Base-by-base conservation (phyloP, 345 rosid species). In the Rhizophora apiculata region DNA sequence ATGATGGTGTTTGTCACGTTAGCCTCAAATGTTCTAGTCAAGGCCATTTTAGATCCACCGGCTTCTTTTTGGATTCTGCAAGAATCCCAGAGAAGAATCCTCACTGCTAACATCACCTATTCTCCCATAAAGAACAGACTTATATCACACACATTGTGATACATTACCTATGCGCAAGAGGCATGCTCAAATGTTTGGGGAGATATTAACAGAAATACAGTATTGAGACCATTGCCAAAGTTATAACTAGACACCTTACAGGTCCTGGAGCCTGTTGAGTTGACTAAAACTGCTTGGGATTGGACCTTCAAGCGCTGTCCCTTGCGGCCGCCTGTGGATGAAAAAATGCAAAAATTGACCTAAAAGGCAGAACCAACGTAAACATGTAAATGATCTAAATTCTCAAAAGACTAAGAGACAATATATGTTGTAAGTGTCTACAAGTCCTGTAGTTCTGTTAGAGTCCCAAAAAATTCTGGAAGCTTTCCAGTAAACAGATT, bases 241-340 rank as follows among this genome's bases (percentile, higher is more conserved):
- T 18, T 16, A 48, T 30, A 26, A 71, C 13, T 20, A 10, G 68
- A 64, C 54, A 55, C 53, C 83, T 79, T 79, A 86, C 88, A 86
- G 76, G 78, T 76, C 81, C 20, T 76, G 74, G 65, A 86, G 68
- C 60, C 82, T 84, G 43, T 74, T 72, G 15, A 85, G 77, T 68
- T 74, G 76, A 2, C 67, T 68, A 10, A 84, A 82, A 74, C 68
- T 86, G 74, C 64, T 70, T 46, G 90, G 90, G 20, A 86, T 84
- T 26, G 88, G 86, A 71, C 90, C 90, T 77, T 81, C 79, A 19
- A 86, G 86, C 67, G 60, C 30, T 0, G 85, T 82, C 36, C 90
- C 88, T 68, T 84, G 82, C 63, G 84, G 70, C 24, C 86, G 72
- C 67, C 88, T 86, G 76, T 5, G 29, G 54, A 69, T 49, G 21